Percentiles rank a stretch among this genome's conserved stretches.
Conservation (phyloP, 306 rosid species). For the Neltuma alba region DNA sequence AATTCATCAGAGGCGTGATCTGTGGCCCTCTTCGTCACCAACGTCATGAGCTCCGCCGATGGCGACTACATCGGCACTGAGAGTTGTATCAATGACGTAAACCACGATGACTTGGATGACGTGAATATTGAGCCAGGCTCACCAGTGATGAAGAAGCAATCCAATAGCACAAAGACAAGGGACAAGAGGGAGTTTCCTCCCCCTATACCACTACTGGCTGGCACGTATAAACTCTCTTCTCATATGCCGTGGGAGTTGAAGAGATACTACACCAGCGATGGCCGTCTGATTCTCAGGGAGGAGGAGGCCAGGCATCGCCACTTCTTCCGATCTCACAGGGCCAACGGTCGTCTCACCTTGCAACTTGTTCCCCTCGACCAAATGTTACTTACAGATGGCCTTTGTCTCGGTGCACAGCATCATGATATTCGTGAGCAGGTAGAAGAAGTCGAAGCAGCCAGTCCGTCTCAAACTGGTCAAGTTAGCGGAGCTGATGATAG, state of each 20-base stretch:
- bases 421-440: neutral
- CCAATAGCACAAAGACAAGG: neutral
- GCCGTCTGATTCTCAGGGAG: slow-evolving; percentile 55
- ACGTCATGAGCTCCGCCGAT: neutral
- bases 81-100: slow-evolving; percentile 51
- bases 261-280: slow-evolving; percentile 55
- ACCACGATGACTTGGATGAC: neutral
- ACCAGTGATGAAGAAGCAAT: neutral
- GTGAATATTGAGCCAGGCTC: neutral
- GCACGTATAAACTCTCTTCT: slow-evolving; percentile 45
- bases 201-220: slow-evolving; percentile 51
- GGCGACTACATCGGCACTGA: slow-evolving; percentile 64
- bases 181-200: slow-evolving; percentile 50
- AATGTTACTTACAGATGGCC: neutral
- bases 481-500: neutral
- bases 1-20: no score
- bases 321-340: slow-evolving; percentile 57
- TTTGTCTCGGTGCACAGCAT: neutral
- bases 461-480: neutral
- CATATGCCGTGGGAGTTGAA: slow-evolving; percentile 62
- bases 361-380: slow-evolving; percentile 50
- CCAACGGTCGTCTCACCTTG: slow-evolving; percentile 61
- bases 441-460: neutral
- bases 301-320: slow-evolving; percentile 51
- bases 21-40: no score